Conservation (phyloP, 805 yeast species). For the Ogataea degrootiae region DNA sequence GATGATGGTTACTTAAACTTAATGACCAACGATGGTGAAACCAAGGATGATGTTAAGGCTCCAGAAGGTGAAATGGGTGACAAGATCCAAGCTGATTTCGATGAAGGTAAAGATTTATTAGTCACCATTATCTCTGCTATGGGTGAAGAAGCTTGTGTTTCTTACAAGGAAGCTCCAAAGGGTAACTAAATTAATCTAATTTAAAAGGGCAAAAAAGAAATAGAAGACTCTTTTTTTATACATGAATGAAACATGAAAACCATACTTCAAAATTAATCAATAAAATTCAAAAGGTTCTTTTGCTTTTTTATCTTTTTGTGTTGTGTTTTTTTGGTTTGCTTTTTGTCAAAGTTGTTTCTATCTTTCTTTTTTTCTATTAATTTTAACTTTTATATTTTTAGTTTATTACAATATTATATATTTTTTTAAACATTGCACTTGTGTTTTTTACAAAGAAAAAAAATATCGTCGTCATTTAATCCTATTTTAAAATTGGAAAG, state of each 20-base stretch:
- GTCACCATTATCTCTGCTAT: slow-evolving; percentile 97
- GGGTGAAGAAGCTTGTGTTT: slow-evolving; percentile 99
- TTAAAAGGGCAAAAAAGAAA: background rate
- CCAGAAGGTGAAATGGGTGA: slow-evolving; percentile 99
- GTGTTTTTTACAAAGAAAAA: no score
- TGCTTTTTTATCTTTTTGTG: no score
- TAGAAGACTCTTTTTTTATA: background rate
- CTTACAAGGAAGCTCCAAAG: slow-evolving; percentile 98
- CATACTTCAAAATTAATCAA: no score
- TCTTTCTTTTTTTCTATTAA: slow-evolving; percentile 1
- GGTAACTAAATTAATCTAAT: slow-evolving; percentile 24
- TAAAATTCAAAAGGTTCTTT: no score
- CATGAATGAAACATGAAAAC: no score
- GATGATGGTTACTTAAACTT: slow-evolving; percentile 97
- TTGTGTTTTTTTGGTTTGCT: no score
- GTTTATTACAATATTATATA: background rate
- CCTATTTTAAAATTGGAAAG: background rate
- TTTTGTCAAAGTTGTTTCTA: background rate
- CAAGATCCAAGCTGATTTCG: slow-evolving; percentile 85
- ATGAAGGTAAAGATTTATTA: slow-evolving; percentile 95
- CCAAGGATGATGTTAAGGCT: slow-evolving; percentile 97
- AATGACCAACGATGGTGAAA: slow-evolving; percentile 96
- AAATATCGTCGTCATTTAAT: no score
- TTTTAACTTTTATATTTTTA: background rate
- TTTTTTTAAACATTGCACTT: no score